These are phyloP conservation scores for Hypoxylon crocopeplum DNA, from an alignment of 495 filamentous ascomycete species.

Conservation along the genomic window DNA sequence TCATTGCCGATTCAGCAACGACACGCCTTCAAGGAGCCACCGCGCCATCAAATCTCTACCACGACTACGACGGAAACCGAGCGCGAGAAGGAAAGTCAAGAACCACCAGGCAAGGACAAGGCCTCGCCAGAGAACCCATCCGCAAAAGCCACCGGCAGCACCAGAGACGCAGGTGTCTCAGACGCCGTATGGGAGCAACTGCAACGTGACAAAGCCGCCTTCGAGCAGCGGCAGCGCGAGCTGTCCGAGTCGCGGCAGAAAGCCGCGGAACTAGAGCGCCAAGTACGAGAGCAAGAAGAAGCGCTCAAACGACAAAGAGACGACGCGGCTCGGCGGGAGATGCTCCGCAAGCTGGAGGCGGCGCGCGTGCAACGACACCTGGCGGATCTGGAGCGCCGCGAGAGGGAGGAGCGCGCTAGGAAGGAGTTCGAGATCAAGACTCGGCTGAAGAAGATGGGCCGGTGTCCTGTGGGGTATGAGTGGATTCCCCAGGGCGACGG, in stretches of 20 bases:
- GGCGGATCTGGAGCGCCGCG: conserved; percentile 24
- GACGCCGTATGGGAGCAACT: conserved; percentile 69
- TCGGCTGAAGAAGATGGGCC: conserved; percentile 57
- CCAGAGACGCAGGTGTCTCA: conserved; percentile 63
- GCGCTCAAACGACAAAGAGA: conserved; percentile 36
- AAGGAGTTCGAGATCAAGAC: conserved; percentile 52
- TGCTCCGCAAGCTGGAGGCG: conserved; percentile 20
- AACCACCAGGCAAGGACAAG: conserved; percentile 6
- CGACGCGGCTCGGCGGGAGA: conserved; percentile 27
- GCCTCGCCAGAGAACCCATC: background rate
- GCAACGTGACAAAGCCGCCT: conserved; percentile 52
- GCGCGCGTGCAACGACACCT: conserved; percentile 1
- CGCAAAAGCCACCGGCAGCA: background rate
- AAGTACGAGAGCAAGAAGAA: conserved; percentile 27
- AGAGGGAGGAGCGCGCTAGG: conserved; percentile 39
- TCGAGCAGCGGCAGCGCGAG: conserved; percentile 38
- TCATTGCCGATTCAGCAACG: background rate
- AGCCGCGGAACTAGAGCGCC: conserved; percentile 35
- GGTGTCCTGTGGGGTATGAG: conserved; percentile 56
- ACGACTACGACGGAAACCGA: conserved; percentile 12
- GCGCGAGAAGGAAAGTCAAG: background rate
- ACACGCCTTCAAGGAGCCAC: conserved; percentile 5
- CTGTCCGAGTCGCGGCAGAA: background rate
- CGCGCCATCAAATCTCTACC: conserved; percentile 9
- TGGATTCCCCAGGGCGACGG: conserved; percentile 63